Percentiles rank a stretch among this genome's conserved stretches.
Conservation (phyloP, 257 asterid species). For the Ajuga chamaepitys region DNA sequence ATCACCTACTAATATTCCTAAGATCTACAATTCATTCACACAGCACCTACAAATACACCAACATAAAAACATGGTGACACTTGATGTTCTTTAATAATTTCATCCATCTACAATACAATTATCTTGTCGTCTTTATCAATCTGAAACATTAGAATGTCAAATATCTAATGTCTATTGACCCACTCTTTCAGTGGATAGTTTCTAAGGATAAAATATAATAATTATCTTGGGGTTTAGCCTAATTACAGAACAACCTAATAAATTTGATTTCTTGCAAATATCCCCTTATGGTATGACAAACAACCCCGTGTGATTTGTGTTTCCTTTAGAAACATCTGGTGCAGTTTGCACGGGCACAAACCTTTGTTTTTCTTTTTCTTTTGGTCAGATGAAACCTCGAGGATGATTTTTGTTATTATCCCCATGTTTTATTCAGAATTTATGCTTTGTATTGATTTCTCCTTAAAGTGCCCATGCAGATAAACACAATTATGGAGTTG, state of each 20-base stretch:
- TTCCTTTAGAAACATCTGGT: too few relatives aligned
- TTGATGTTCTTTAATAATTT: neutral
- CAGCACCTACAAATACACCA: neutral
- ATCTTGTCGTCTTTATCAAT: neutral
- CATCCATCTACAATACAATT: neutral
- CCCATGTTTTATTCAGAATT: neutral
- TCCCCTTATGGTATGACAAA: too few relatives aligned
- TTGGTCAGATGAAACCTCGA: too few relatives aligned
- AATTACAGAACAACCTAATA: too few relatives aligned
- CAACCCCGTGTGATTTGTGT: too few relatives aligned
- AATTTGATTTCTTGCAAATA: too few relatives aligned
- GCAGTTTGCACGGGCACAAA: too few relatives aligned
- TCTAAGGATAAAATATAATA: neutral
- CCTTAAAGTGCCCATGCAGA: slow-evolving; percentile 79
- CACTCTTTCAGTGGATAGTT: neutral
- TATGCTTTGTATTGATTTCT: slow-evolving; percentile 25
- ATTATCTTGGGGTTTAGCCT: too few relatives aligned
- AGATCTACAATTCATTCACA: neutral
- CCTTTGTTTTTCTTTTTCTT: too few relatives aligned
- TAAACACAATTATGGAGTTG: slow-evolving; percentile 74
- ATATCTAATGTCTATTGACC: neutral
- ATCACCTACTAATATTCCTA: neutral
- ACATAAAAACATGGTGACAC: neutral
- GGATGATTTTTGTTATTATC: too few relatives aligned
- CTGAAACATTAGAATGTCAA: neutral